Evolutionary conservation across 108 stramenopile species (phyloP), one percentile per base, ranked within the genome.

Genomic region (Fistulifera pelliculosa): DNA sequence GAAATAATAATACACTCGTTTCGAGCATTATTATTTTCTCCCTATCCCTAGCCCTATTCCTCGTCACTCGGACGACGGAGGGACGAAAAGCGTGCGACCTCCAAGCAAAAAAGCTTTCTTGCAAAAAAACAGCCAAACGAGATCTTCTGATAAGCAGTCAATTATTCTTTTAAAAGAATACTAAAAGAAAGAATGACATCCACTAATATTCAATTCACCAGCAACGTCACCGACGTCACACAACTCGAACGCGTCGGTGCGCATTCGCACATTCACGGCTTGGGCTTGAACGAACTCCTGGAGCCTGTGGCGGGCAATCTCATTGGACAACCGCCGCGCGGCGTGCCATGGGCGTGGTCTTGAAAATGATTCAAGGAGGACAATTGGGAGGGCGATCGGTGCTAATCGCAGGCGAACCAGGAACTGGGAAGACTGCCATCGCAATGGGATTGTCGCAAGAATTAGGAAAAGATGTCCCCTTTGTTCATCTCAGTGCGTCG

Each of bases 371-470:
- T 61, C 71, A 80, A 42, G 54, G 72, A 14, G 81, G 94, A 52
- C 96, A 95, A 58, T 96, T 99, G 85, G 98, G 97, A 16, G 98
- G 98, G 45, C 73, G 98, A 22, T 95, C 97, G 7, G 67, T 99
- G 49, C 68, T 99, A 25, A 47, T 99, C 54, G 97, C 97, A 2
- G 98, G 98, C 3, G 95, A 96, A 0, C 98, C 98, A 0, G 95
- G 95, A 21, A 97, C 95, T 0, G 98, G 97, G n/a, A 99, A 99
- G 71, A 99, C 98, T 12, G 98, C 98, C 0, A 64, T 99, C 55
- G 98, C 98, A 12, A 76, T 99, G 73, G 98, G 74, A n/a, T 73
- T 99, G 49, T 74, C 96, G 0, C 97, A 92, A 63, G 95, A 97
- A 66, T 72, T 99, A 39, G 90, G 89, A 65, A 90, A 93, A 14